Evolutionary conservation across 108 stramenopile species (phyloP), one percentile per base, ranked within the genome.

Genomic region (Tribonema minus): DNA sequence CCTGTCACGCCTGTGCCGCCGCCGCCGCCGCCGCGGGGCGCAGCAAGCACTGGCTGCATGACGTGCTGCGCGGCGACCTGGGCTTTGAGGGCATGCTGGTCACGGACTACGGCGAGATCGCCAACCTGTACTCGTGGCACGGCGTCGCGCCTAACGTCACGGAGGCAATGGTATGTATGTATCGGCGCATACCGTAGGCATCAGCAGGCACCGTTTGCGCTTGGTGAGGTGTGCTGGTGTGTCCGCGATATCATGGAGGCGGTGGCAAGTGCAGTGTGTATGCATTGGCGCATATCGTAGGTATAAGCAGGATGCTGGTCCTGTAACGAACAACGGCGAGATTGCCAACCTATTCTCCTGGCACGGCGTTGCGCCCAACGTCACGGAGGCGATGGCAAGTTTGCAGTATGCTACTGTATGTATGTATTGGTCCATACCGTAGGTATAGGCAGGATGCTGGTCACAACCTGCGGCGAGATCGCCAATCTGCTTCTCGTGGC

Each of bases 291-390:
- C 46, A 54, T 15, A 54, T 54, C 9, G 20, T 20, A 9, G 46
- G 9, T 54, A 54, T 54, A 15, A 20, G 20, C 46, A 54, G n/a
- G n/a, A n/a, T n/a, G n/a, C n/a, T n/a, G n/a, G n/a, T n/a, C n/a
- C n/a, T n/a, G 91, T 93, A n/a, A 93, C 92, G 27, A 91, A 93
- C 67, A 92, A 93, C 68, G 70, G 80, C 27, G 92, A 93, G 82
- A 91, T 93, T n/a, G 76, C 72, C 36, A 93, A 93, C 71, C 58
- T 90, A 23, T 39, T 85, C 31, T 54, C 67, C 27, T 92, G 87
- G 86, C 92, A 93, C 82, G 82, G 81, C 34, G 82, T 84, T 29
- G 83, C 86, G 1, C 26, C 29, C 5, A 2, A 58, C 40, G 37
- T 70, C n/a, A 5, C 33, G n/a, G 67, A 67, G n/a, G 30, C 67